Conservation (phyloP, 2,329 filamentous ascomycete species). For the Aspergillus glaucus region DNA sequence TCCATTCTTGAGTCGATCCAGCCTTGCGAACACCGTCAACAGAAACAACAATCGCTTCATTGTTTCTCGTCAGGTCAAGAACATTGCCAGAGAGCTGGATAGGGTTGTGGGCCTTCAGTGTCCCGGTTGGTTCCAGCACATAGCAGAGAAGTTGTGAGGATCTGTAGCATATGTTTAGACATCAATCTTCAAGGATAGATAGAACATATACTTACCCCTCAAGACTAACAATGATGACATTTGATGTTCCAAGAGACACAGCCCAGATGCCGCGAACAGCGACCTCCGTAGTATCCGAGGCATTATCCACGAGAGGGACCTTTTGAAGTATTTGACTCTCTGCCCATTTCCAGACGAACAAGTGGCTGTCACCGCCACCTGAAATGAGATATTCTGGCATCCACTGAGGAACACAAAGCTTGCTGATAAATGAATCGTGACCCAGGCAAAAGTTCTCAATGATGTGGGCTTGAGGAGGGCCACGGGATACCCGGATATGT, state of each 20-base stretch:
- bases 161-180: slow-evolving; percentile 36
- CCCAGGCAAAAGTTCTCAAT: slow-evolving; percentile 88
- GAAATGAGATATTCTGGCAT: slow-evolving; percentile 65
- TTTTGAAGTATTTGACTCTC: slow-evolving; percentile 29
- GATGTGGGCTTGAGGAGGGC: slow-evolving; percentile 73
- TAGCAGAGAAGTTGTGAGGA: slow-evolving; percentile 62
- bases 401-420: slow-evolving; percentile 58
- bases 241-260: slow-evolving; percentile 18
- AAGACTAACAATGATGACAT: slow-evolving; percentile 46
- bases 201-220: slow-evolving; percentile 49
- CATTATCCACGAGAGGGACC: slow-evolving; percentile 19
- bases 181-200: background rate
- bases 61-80: slow-evolving; percentile 47
- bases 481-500: slow-evolving; percentile 83
- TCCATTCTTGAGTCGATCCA: slow-evolving; percentile 43
- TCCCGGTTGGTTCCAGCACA: slow-evolving; percentile 46
- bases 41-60: slow-evolving; percentile 41
- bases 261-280: slow-evolving; percentile 50
- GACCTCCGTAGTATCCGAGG: slow-evolving; percentile 22
- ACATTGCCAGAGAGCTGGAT: slow-evolving; percentile 59
- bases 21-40: slow-evolving; percentile 49
- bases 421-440: slow-evolving; percentile 77
- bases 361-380: slow-evolving; percentile 73
- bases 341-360: slow-evolving; percentile 80
- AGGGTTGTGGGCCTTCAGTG: slow-evolving; percentile 46